Conservation (phyloP, 345 rosid genomes). For the Populus tremula region DNA sequence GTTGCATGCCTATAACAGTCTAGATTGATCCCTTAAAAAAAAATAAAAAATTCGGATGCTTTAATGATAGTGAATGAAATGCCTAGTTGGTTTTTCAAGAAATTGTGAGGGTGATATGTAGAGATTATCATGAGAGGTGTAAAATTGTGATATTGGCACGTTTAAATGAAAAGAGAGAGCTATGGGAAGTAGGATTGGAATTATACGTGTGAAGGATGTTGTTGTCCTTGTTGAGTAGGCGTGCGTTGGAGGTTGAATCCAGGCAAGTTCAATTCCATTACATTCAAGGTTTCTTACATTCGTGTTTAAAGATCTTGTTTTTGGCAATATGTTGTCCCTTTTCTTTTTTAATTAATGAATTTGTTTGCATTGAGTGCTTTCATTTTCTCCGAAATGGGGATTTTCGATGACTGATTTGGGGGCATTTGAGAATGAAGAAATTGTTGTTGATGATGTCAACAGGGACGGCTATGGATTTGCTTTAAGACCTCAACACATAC, state of each 20-base stretch:
- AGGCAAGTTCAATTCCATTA: constrained; percentile 38
- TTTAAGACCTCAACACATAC: constrained; percentile 91
- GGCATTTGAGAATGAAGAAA: not conserved
- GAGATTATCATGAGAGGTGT: constrained; percentile 16
- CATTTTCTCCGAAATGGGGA: not conserved
- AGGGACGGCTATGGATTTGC: constrained; percentile 95
- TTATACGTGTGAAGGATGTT: constrained; percentile 68
- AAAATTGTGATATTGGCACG: constrained; percentile 18
- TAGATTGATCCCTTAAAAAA: not conserved
- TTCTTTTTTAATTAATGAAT: not conserved
- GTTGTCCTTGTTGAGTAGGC: constrained; percentile 95
- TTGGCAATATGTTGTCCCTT: not conserved
- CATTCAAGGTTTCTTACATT: not conserved
- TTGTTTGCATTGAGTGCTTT: not conserved
- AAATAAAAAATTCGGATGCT: not conserved
- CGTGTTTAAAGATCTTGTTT: not conserved
- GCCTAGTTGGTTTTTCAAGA: not conserved
- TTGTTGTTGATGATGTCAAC: not conserved
- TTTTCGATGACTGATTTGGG: not conserved
- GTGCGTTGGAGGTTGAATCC: constrained; percentile 91
- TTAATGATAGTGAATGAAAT: not conserved
- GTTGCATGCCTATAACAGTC: not conserved
- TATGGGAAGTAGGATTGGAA: constrained; percentile 56
- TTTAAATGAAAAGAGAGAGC: constrained; percentile 48
- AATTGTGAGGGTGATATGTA: not conserved